Base-by-base conservation (phyloP, 441 rosid species). In the Isatis lusitanica region DNA sequence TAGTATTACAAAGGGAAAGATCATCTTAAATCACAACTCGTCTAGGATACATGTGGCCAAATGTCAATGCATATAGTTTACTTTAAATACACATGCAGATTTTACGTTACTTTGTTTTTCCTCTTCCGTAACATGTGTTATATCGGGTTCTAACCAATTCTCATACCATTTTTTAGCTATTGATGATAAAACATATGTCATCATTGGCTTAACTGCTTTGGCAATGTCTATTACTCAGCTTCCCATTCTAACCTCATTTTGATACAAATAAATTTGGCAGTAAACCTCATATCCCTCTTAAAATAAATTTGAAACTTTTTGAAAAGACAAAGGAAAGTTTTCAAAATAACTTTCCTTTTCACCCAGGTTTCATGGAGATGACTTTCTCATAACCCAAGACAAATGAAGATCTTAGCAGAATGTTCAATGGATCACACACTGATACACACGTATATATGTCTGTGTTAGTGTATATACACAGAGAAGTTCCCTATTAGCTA, bases 311-410 rank as follows among this genome's bases (percentile, higher is more conserved):
- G 38, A 35, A n/a, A n/a, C n/a, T n/a, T n/a, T n/a, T 21, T 21
- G 24, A 21, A 21, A 35, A 35, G 38, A 35, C 38, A 35, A 35
- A 35, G 39, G 9, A 35, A 35, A 35, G 9, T 35, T 35, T 35
- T 7, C 39, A 7, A 35, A 30, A 35, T 7, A 35, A 28, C 59
- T 13, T 33, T 39, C 7, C 26, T 18, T 2, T 21, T 39, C 66
- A 62, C 53, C 24, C 53, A 63, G 67, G 38, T 63, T 43, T 63
- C 51, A 63, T 63, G 68, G 68, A 46, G 24, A n/a, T 6, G 16
- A 28, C 5, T 63, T 63, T 7, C 52, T 16, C 68, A 5, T 26
- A n/a, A 62, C 51, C 66, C 17, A 61, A 38, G 10, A 61, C 10
- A 40, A 39, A 18, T 24, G 30, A 36, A 60, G 65, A 60, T 18